Evolutionary conservation across 2,329 filamentous ascomycete genomes (phyloP), one percentile per base, ranked within the genome.

Genomic region (Sphaceloma murrayae): DNA sequence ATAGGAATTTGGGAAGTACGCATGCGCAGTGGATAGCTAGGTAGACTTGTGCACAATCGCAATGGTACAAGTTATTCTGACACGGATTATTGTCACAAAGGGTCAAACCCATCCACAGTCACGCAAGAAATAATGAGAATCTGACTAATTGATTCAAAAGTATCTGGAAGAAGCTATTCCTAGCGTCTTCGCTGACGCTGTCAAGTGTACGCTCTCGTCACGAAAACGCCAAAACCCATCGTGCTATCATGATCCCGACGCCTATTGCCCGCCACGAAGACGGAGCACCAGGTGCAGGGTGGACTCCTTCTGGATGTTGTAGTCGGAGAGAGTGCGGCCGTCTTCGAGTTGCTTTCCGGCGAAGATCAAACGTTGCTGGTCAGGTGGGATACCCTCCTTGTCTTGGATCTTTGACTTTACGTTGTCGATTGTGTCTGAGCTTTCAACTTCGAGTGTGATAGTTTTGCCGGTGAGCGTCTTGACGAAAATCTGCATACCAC

Each of bases 391-490:
- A 61, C 87, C 88, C 75, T 94, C 88, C 83, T 94, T 94, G 73
- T 94, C 87, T 74, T 94, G 87, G 70, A 94, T 94, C 82, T 94
- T 94, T 72, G 80, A 80, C 80, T 95, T 95, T 72, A 95, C 88
- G 78, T 94, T 94, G 80, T 95, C 88, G 75, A 95, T 94, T 62
- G 88, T 94, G 74, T 94, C 88, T 66, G 82, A 87, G 64, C 86
- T 94, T 80, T 94, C 87, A 68, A 94, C 87, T 80, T 94, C 87
- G 63, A 94, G 81, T 71, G 88, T 94, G 78, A 94, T 94, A 70
- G 88, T 95, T 84, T 94, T 95, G 73, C 88, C 88, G 77, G 88
- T 94, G 67, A 94, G 85, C 77, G 88, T 94, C 82, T 94, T 95
- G 75, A 94, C 88, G 82, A 94, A 95, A 80, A 54, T 54, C 43